Conservation (phyloP, 805 yeast species). For the Monosporozyma yasuniensis region DNA sequence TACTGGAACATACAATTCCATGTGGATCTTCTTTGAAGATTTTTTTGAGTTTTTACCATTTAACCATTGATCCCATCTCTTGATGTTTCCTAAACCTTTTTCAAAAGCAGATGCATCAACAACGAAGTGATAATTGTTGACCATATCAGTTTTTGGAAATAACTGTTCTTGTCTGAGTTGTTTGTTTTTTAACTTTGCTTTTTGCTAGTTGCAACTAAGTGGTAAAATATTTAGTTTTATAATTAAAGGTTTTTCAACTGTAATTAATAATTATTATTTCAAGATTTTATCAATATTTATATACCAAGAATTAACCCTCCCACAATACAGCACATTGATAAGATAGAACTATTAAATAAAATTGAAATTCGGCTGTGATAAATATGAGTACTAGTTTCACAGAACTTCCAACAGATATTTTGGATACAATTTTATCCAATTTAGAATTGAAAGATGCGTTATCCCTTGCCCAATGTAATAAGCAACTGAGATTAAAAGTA, state of each 20-base stretch:
- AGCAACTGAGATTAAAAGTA: background rate
- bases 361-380: background rate
- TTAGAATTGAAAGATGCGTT: background rate
- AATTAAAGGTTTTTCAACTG: background rate
- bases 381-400: background rate
- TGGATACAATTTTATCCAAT: background rate
- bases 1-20: conserved; percentile 44
- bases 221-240: background rate
- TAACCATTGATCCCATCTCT: conserved; percentile 42
- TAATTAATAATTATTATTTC: background rate
- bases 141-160: background rate
- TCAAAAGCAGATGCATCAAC: conserved; percentile 61
- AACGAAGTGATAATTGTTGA: conserved; percentile 34
- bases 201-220: background rate
- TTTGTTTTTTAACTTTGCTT: background rate
- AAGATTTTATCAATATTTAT: no score
- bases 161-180: background rate
- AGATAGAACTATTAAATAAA: no score
- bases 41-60: background rate
- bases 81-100: conserved; percentile 59
- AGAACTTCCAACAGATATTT: background rate
- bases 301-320: no score
- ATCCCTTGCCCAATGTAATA: background rate
- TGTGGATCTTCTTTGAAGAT: conserved; percentile 16
- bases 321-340: no score